A percentile compares a stretch with the other conserved stretches of the same genome.
phyloP scores from a whole-genome alignment of 2,329 filamentous ascomycete species.

The Neofusicoccum parvum region DNA sequence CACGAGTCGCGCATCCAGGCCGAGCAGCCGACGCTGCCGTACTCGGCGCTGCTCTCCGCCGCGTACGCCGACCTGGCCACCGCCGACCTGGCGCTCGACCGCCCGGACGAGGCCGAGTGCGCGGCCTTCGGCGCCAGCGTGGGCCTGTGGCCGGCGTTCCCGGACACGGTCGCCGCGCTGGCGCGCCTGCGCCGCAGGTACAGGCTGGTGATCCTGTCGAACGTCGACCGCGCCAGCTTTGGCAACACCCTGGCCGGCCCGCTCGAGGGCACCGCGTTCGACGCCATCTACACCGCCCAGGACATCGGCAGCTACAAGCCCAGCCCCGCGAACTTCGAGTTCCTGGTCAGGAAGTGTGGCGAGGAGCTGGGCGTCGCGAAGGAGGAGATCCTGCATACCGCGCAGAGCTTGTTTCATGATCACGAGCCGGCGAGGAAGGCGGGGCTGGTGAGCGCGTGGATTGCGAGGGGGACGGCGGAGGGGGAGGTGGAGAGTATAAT shows the following conservation, averaged over 20 bases:
- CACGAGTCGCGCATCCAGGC: conserved; percentile 55
- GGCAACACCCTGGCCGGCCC: conserved; percentile 50
- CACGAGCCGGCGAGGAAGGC: conserved; percentile 65
- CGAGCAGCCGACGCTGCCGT: conserved; percentile 59
- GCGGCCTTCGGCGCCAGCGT: conserved; percentile 56
- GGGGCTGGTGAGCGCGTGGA: conserved; percentile 66
- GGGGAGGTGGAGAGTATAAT: conserved; percentile 39
- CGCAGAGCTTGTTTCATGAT: conserved; percentile 68
- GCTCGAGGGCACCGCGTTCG: conserved; percentile 59
- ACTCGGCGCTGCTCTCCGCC: conserved; percentile 61
- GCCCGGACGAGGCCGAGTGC: conserved; percentile 44
- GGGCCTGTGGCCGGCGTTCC: conserved; percentile 59
- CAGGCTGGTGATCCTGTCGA: conserved; percentile 64
- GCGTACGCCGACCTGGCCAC: conserved; percentile 52
- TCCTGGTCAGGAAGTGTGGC: conserved; percentile 60
- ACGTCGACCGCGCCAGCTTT: conserved; percentile 60
- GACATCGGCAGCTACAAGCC: conserved; percentile 75
- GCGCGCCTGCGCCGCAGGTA: conserved; percentile 52
- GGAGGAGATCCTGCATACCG: conserved; percentile 65
- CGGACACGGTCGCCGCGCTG: conserved; percentile 60
- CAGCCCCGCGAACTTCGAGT: conserved; percentile 66
- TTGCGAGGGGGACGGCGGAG: conserved; percentile 55
- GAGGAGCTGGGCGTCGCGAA: conserved; percentile 60
- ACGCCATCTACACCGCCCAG: conserved; percentile 69
- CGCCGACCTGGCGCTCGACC: conserved; percentile 42